These are phyloP conservation scores for Tulasnella sp. DNA, from an alignment of 768 basidiomycete species.

Conservation along the genomic window DNA sequence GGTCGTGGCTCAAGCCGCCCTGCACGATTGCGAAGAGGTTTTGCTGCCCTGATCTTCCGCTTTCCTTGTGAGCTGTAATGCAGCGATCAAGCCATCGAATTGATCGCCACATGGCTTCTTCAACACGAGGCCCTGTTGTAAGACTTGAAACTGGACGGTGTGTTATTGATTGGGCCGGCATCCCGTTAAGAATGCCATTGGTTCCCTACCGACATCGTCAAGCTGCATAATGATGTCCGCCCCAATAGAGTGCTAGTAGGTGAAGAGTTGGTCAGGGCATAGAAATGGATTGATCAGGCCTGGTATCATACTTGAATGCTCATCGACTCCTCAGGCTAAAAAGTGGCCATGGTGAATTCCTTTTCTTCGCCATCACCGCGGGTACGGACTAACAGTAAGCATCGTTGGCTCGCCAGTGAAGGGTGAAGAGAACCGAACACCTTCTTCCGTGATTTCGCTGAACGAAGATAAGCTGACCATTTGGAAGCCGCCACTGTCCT, in stretches of 20 bases:
- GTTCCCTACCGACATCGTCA: constrained; percentile 69
- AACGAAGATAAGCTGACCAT: constrained; percentile 58
- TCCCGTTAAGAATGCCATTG: not conserved
- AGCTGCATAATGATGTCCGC: constrained; percentile 94
- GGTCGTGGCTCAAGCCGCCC: constrained; percentile 61
- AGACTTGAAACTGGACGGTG: constrained; percentile 58
- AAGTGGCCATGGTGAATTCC: not conserved
- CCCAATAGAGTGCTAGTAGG: constrained; percentile 81
- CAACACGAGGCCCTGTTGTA: constrained; percentile 67
- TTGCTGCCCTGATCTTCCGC: constrained; percentile 53
- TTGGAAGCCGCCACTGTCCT: constrained; percentile 90
- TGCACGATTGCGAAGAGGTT: constrained; percentile 91
- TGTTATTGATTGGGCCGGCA: constrained; percentile 12
- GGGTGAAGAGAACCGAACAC: constrained; percentile 72
- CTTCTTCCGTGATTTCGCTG: constrained; percentile 77
- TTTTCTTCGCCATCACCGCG: not conserved
- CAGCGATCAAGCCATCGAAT: constrained; percentile 87
- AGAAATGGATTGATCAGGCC: too few species aligned
- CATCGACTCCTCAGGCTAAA: constrained; percentile 82
- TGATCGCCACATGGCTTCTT: constrained; percentile 78
- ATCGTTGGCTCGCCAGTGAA: constrained; percentile 82
- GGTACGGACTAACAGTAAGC: constrained; percentile 53
- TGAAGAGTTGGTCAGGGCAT: constrained; percentile 16
- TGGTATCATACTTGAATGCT: constrained; percentile 15
- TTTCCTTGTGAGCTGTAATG: constrained; percentile 58